These are phyloP conservation scores for Aplosporella prunicola DNA, from an alignment of 2,329 filamentous ascomycete species.

Conservation along the genomic window DNA sequence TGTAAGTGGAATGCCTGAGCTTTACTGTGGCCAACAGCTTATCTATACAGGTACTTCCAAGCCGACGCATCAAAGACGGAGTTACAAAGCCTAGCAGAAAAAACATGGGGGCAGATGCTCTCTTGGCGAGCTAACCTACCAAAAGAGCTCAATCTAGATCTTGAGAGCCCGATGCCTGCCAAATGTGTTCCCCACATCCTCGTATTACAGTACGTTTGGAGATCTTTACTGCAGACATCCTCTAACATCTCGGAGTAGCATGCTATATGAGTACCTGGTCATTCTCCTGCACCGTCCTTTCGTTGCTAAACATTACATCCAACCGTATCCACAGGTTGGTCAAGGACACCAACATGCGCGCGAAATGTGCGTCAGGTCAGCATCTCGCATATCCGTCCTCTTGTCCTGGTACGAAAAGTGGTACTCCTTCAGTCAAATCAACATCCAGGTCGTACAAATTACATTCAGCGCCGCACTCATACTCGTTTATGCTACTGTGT, in stretches of 20 bases:
- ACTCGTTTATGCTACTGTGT: slow-evolving; percentile 22
- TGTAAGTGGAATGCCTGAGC: not conserved
- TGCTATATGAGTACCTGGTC: slow-evolving; percentile 36
- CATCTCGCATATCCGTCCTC: slow-evolving; percentile 30
- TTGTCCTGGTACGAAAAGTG: slow-evolving; percentile 32
- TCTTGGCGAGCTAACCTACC: slow-evolving; percentile 1
- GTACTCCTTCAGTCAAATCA: slow-evolving; percentile 36
- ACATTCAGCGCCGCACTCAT: slow-evolving; percentile 36
- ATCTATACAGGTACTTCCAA: slow-evolving; percentile 1
- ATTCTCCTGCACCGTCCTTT: slow-evolving; percentile 38
- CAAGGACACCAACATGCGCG: slow-evolving; percentile 35
- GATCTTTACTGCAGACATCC: not conserved
- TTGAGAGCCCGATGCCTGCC: not conserved
- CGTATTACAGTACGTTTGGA: not conserved
- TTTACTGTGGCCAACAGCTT: not conserved
- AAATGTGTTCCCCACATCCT: not conserved
- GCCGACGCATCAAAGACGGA: not conserved
- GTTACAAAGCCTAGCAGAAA: not conserved
- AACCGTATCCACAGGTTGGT: slow-evolving; percentile 32
- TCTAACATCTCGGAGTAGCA: slow-evolving; percentile 16
- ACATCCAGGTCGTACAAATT: slow-evolving; percentile 36
- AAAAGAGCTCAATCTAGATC: not conserved
- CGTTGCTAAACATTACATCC: slow-evolving; percentile 35
- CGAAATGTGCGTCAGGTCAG: slow-evolving; percentile 33
- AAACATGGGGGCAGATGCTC: not conserved